Conservation (phyloP, 2,329 filamentous ascomycete genomes). For the Magnaporthiopsis incrustans region DNA sequence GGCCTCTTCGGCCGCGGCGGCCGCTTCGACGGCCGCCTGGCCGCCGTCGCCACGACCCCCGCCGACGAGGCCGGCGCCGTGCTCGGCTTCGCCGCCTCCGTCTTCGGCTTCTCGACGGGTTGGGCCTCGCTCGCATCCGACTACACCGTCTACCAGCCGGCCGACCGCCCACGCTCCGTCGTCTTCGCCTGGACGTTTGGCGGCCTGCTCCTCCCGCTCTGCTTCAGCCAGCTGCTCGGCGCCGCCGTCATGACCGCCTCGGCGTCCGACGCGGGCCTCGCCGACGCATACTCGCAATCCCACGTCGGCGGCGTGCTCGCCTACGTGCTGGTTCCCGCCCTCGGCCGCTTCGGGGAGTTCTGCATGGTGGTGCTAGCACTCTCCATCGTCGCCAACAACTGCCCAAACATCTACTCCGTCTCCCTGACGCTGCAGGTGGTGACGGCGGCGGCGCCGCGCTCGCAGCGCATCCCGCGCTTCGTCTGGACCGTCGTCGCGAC, state of each 20-base stretch:
- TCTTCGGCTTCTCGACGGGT: constrained; percentile 62
- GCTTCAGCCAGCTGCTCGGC: constrained; percentile 68
- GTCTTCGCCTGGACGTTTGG: constrained; percentile 63
- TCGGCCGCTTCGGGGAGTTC: constrained; percentile 39
- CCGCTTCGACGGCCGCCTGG: constrained; percentile 33
- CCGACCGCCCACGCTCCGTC: constrained; percentile 37
- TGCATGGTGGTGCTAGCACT: constrained; percentile 37
- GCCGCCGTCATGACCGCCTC: constrained; percentile 62
- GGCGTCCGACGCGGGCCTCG: constrained; percentile 43
- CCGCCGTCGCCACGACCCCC: constrained; percentile 40
- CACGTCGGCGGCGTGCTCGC: constrained; percentile 39
- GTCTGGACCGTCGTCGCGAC: constrained; percentile 51
- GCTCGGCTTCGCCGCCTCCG: constrained; percentile 58
- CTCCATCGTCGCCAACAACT: constrained; percentile 36
- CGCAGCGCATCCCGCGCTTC: constrained; percentile 45
- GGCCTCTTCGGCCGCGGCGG: constrained; percentile 32
- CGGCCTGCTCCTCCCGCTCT: constrained; percentile 62
- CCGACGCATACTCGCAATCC: constrained; percentile 28
- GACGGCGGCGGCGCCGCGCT: constrained; percentile 42
- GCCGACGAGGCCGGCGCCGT: constrained; percentile 42
- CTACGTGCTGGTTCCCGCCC: constrained; percentile 33
- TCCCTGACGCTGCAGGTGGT: constrained; percentile 39
- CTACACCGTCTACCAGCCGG: constrained; percentile 47
- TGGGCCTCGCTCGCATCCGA: constrained; percentile 54
- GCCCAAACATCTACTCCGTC: constrained; percentile 30